phyloP scores from a whole-genome alignment of 2,329 filamentous ascomycete species.

The Ophiostoma fasciatum region DNA sequence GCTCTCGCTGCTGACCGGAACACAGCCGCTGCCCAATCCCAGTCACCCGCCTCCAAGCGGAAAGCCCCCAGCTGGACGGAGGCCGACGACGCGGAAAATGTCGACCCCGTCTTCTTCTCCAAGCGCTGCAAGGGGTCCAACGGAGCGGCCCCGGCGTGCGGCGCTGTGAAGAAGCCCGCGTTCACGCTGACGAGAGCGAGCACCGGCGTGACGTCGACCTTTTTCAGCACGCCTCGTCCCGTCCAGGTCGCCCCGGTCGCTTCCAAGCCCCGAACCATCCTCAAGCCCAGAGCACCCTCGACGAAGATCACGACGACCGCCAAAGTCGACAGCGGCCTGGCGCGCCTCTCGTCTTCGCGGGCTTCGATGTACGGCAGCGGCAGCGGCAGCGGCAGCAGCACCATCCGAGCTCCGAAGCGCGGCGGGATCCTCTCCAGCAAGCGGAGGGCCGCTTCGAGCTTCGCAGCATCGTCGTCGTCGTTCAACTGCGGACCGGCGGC shows the following conservation, averaged over 20 bases:
- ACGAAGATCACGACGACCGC: conserved; percentile 22
- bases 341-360: conserved; percentile 26
- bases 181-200: conserved; percentile 29
- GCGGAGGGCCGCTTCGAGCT: conserved; percentile 1
- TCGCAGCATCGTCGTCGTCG: neutral
- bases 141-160: conserved; percentile 24
- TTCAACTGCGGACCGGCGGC: conserved; percentile 33
- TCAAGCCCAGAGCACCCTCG: conserved; percentile 39
- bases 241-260: conserved; percentile 11
- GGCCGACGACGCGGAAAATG: conserved; percentile 42
- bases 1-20: neutral
- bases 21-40: conserved; percentile 27
- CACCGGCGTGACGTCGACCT: neutral
- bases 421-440: conserved; percentile 48
- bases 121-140: conserved; percentile 44
- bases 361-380: too few species aligned
- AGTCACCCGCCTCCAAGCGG: conserved; percentile 35
- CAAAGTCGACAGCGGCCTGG: conserved; percentile 16
- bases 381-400: conserved; percentile 36
- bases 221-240: conserved; percentile 17
- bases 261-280: conserved; percentile 21
- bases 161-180: conserved; percentile 32
- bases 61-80: conserved; percentile 39
- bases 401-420: conserved; percentile 34
- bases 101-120: conserved; percentile 40